Conservation (phyloP, 805 yeast genomes). For the Saccharomycopsis vini region DNA sequence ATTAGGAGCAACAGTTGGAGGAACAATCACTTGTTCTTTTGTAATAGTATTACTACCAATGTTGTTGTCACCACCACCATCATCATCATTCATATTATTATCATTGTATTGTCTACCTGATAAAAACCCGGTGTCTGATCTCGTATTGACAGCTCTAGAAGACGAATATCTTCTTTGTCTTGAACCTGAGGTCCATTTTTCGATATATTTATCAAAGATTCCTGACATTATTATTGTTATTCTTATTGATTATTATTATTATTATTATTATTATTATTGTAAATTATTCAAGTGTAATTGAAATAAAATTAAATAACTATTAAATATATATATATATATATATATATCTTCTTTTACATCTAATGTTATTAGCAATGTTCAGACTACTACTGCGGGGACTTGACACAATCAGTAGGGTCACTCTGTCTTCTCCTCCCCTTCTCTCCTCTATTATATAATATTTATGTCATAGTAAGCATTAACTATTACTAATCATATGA, state of each 20-base stretch:
- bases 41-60: background rate
- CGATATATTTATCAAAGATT: conserved; percentile 16
- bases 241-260: background rate
- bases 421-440: too few relatives aligned
- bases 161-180: conserved; percentile 13
- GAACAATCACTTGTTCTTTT: background rate
- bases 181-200: conserved; percentile 2
- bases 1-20: conserved; percentile 10
- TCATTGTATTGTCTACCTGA: background rate
- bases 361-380: too few relatives aligned
- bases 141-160: conserved; percentile 14
- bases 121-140: conserved; percentile 11
- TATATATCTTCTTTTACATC: too few relatives aligned
- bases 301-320: too few relatives aligned
- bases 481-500: too few relatives aligned
- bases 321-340: too few relatives aligned
- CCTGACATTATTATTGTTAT: conserved; percentile 10
- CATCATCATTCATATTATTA: background rate
- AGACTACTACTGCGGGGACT: too few relatives aligned
- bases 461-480: too few relatives aligned
- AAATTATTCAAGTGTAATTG: too few relatives aligned
- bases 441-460: too few relatives aligned
- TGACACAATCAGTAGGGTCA: too few relatives aligned
- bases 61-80: background rate
- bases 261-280: too few relatives aligned